phyloP scores from a whole-genome alignment of 495 filamentous ascomycete species.

The Penicillium parvum region DNA sequence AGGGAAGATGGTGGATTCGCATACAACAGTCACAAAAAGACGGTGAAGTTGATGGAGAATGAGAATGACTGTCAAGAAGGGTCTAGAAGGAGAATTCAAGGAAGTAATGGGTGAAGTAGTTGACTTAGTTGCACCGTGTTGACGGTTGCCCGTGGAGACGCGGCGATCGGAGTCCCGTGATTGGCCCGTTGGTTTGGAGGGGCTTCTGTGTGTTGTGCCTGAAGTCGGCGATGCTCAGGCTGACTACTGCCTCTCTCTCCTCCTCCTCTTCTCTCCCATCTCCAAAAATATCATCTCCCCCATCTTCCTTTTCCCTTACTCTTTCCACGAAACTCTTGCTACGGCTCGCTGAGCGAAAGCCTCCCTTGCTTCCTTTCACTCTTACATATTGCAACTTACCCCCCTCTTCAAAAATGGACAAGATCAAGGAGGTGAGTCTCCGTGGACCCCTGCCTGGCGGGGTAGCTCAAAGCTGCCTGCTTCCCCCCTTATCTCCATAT shows the following conservation, averaged over 20 bases:
- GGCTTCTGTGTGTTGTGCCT: conserved; percentile 18
- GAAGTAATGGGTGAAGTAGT: no score
- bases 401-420: conserved; percentile 44
- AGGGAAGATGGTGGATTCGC: conserved; percentile 19
- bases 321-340: conserved; percentile 19
- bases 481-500: conserved; percentile 17
- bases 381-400: conserved; percentile 29
- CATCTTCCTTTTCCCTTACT: conserved; percentile 18
- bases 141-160: conserved; percentile 49
- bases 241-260: not conserved
- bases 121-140: no score
- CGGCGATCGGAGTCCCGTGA: conserved; percentile 23
- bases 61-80: no score
- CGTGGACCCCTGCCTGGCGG: conserved; percentile 32
- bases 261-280: conserved; percentile 10
- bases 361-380: conserved; percentile 23
- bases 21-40: conserved; percentile 14
- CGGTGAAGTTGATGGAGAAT: conserved; percentile 1
- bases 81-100: no score
- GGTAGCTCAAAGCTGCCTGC: conserved; percentile 41
- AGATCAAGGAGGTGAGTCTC: conserved; percentile 74
- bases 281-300: conserved; percentile 34
- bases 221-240: conserved; percentile 12
- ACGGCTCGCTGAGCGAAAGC: conserved; percentile 46
- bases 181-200: conserved; percentile 10